Base-by-base conservation (phyloP, 345 rosid genomes). In the Dovyalis caffra region DNA sequence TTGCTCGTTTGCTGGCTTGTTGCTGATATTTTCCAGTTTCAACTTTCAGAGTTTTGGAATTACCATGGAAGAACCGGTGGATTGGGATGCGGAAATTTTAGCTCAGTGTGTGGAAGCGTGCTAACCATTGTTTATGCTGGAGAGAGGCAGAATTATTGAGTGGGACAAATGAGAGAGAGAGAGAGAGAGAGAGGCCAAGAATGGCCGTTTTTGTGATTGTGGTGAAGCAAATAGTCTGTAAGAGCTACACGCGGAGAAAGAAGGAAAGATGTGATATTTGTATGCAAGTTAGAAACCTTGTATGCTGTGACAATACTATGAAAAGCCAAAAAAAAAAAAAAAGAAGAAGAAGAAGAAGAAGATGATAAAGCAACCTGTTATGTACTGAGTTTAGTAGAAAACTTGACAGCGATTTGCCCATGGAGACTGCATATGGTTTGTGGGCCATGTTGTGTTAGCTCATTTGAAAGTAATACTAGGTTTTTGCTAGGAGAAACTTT, bases 311-410 rank as follows among this genome's bases (percentile, higher is more conserved):
- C 8, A 34, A 58, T 25, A 33, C 21, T 8, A 5, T 74, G 25
- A 51, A 51, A 20, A 71, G 33, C 0, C 31, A 47, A 26, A 15
- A 63, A 73, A 6, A 40, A 3, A 9, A 8, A 28, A 14, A 43
- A 43, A 0, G 15, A 3, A 57, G 9, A 56, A 56, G 26, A n/a
- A 56, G 61, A 56, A 0, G 15, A 3, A 57, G 9, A 56, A 56
- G 26, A n/a, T 18, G 61, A 56, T n/a, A n/a, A n/a, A 57, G 62
- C 37, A 74, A 37, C n/a, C 71, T 65, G 9, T 66, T 53, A 51
- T 74, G 61, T 60, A 68, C 62, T 61, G 8, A n/a, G 32, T 35
- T 66, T 57, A 6, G 12, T 6, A 21, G 28, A 64, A 15, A 9
- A 74, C 58, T 33, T 56, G 65, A 66, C 9, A 56, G 62, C 23